These are phyloP conservation scores for Sanghuangporus sanghuang DNA, from an alignment of 1,284 basidiomycete species.

Conservation along the genomic window DNA sequence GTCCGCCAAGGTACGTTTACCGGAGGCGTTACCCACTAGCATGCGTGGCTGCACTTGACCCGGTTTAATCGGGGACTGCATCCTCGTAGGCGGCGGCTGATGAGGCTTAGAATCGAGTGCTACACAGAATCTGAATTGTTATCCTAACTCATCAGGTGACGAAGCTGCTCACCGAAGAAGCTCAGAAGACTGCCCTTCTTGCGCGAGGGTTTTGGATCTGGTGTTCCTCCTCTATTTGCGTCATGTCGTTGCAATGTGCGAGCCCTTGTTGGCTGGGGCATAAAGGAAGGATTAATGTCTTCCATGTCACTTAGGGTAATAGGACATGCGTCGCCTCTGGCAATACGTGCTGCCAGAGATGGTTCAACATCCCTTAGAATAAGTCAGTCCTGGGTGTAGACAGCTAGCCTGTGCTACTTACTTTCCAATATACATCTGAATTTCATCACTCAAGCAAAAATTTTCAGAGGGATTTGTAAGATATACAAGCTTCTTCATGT, in stretches of 20 bases:
- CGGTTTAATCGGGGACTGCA: constrained; percentile 16
- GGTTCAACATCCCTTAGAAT: constrained; percentile 51
- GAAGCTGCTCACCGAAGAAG: constrained; percentile 54
- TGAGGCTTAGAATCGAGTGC: constrained; percentile 31
- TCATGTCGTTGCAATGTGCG: constrained; percentile 31
- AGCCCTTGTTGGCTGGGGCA: constrained; percentile 41
- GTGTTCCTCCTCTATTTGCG: constrained; percentile 29
- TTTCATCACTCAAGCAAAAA: constrained; percentile 30
- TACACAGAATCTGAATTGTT: background rate
- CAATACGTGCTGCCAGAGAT: constrained; percentile 58
- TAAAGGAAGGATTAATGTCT: constrained; percentile 74
- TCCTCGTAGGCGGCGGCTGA: constrained; percentile 20
- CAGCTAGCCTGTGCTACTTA: constrained; percentile 32
- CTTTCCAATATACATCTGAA: constrained; percentile 69
- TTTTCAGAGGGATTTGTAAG: constrained; percentile 51
- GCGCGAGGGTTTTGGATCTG: constrained; percentile 33
- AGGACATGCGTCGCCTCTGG: constrained; percentile 76
- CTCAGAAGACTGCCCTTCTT: constrained; percentile 41
- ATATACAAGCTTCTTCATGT: constrained; percentile 58
- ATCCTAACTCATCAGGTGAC: background rate
- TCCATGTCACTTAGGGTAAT: constrained; percentile 66
- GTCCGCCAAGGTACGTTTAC: constrained; percentile 66
- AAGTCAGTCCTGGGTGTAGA: background rate
- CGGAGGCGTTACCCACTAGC: constrained; percentile 54
- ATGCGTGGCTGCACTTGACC: constrained; percentile 6